Base-by-base conservation (phyloP, 306 rosid species). In the Quercus rubra region DNA sequence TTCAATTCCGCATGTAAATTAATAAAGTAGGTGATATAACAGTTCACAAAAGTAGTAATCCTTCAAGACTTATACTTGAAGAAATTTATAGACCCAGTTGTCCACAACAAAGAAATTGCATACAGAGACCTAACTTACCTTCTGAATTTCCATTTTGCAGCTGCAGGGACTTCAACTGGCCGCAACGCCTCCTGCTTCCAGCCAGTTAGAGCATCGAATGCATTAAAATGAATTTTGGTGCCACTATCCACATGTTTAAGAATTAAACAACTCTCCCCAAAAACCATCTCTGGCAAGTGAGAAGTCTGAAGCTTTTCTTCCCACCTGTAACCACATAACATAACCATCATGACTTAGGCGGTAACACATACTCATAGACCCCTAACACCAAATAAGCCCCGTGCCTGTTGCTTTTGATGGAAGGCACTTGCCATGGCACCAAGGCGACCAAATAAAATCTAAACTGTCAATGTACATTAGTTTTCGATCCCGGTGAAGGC, bases 181-280 rank as follows among this genome's bases (percentile, higher is more conserved):
- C 96, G 99, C 89, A 93, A 85, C 13, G 96, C 98, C 80, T 95
- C 99, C 89, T 90, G 79, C 82, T 95, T 95, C 99, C 99, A 95
- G 9, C 96, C 98, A 83, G 83, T 38, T 6, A 95, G 85, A 78
- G 99, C 98, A 87, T 95, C 98, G 66, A 93, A 95, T 28, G 98
- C 96, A 85, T 95, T 95, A 56, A 95, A 95, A 78, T 90, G 86
- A 79, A 95, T 78, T 81, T 83, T 86, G 63, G 86, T 82, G 73
- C 99, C 99, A 83, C 92, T 93, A 4, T 70, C 77, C 63, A 84
- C 55, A 74, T 93, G 98, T 77, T 90, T 93, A 55, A 95, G 92
- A 77, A 81, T 77, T 75, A 95, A 84, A 74, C 83, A 78, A 74
- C 92, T 91, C 54, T 89, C 98, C 79, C 99, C 99, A 49, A 95